phyloP scores from a whole-genome alignment of 1,284 basidiomycete species.

The Irpex lacteus region DNA sequence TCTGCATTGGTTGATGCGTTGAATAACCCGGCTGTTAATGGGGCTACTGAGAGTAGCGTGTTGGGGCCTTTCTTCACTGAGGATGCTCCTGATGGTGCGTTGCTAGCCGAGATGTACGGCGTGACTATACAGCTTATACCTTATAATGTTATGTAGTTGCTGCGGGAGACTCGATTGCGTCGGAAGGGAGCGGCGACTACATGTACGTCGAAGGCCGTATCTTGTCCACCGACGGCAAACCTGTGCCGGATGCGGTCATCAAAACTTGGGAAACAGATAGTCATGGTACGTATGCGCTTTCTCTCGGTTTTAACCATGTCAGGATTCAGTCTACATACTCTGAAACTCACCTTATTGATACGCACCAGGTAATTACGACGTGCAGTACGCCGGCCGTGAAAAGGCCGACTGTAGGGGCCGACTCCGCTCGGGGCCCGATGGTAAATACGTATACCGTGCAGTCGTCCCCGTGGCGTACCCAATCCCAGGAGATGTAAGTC shows the following conservation, averaged over 20 bases:
- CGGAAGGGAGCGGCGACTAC: conserved; percentile 81
- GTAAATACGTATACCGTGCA: conserved; percentile 71
- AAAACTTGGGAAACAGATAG: conserved; percentile 90
- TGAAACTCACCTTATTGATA: neutral
- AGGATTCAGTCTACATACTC: no score
- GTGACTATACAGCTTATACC: neutral
- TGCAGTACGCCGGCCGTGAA: conserved; percentile 58
- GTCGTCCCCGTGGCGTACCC: conserved; percentile 79
- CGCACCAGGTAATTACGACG: conserved; percentile 51
- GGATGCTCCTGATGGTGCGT: conserved; percentile 71
- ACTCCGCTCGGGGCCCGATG: conserved; percentile 59
- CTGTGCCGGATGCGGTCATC: conserved; percentile 63
- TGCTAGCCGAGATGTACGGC: neutral
- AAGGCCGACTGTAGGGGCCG: conserved; percentile 79
- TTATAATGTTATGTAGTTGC: conserved; percentile 27
- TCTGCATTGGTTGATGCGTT: conserved; percentile 76
- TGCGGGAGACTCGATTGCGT: conserved; percentile 48
- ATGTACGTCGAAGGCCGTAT: conserved; percentile 79
- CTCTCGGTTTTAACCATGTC: no score
- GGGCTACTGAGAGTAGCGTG: conserved; percentile 73
- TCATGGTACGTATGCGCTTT: conserved; percentile 38
- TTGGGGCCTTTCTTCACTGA: conserved; percentile 86
- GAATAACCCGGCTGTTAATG: conserved; percentile 68
- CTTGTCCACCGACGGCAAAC: conserved; percentile 62
- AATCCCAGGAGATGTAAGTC: conserved; percentile 69